phyloP scores from a whole-genome alignment of 129 eudicot species.

The Mikania micrantha region DNA sequence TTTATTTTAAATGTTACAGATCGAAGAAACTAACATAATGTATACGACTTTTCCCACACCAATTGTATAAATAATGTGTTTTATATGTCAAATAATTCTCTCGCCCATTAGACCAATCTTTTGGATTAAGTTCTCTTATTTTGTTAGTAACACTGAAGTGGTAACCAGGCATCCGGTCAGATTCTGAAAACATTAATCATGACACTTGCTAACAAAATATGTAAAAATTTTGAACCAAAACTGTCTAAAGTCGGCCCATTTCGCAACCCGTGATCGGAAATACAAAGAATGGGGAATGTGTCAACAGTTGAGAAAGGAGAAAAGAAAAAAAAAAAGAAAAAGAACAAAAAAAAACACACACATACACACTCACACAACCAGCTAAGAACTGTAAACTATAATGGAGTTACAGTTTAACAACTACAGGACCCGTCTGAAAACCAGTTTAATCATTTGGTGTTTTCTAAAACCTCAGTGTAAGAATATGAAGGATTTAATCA shows the following conservation, averaged over 20 bases:
- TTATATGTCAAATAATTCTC: too few species aligned
- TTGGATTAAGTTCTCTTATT: too few species aligned
- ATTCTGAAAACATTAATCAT: too few species aligned
- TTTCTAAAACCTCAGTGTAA: conserved; percentile 14
- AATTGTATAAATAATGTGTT: too few species aligned
- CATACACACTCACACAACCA: background rate
- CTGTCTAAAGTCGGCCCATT: background rate
- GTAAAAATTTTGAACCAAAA: background rate
- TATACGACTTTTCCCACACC: too few species aligned
- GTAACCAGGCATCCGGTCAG: too few species aligned
- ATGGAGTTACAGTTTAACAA: conserved; percentile 1
- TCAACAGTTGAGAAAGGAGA: background rate
- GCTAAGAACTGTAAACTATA: conserved; percentile 1
- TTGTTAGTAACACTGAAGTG: too few species aligned
- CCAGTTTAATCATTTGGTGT: conserved; percentile 9
- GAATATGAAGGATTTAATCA: conserved; percentile 22
- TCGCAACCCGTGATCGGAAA: background rate
- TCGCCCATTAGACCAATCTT: too few species aligned
- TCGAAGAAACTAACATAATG: too few species aligned
- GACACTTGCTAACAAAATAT: too few species aligned
- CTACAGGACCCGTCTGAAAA: conserved; percentile 10
- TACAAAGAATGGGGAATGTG: background rate
- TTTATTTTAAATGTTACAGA: too few species aligned
- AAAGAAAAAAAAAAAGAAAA: background rate
- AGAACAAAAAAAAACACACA: too few species aligned